phyloP scores from a whole-genome alignment of 2,329 filamentous ascomycete species.

The Curvularia hawaiiensis region DNA sequence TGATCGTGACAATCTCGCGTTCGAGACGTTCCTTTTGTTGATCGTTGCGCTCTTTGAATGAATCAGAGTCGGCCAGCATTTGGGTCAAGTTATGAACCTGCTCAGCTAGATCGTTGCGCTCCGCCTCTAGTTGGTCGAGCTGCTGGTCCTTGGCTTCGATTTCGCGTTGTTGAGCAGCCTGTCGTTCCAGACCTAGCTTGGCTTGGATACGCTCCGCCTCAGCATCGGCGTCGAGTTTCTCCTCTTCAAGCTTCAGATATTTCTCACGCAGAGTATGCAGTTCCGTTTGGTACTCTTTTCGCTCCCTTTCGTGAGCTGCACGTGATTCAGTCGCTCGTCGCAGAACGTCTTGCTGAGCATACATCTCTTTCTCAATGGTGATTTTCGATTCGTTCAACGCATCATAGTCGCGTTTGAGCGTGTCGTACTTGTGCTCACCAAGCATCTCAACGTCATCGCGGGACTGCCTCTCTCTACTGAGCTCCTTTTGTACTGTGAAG shows the following conservation, averaged over 20 bases:
- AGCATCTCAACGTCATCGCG: slow-evolving; percentile 92
- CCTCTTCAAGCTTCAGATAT: slow-evolving; percentile 84
- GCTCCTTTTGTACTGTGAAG: slow-evolving; percentile 82
- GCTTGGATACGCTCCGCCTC: slow-evolving; percentile 80
- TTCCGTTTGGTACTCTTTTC: slow-evolving; percentile 86
- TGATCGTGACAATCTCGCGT: slow-evolving; percentile 87
- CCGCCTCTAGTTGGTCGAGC: slow-evolving; percentile 77
- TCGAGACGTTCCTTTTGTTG: slow-evolving; percentile 94
- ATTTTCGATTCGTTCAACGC: slow-evolving; percentile 93
- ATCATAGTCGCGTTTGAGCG: slow-evolving; percentile 83
- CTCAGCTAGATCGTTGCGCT: slow-evolving; percentile 75
- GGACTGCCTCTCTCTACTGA: slow-evolving; percentile 90
- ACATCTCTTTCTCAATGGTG: slow-evolving; percentile 96
- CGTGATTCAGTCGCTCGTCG: slow-evolving; percentile 84
- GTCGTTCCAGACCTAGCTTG: slow-evolving; percentile 77
- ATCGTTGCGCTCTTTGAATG: slow-evolving; percentile 87
- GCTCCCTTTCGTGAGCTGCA: slow-evolving; percentile 79
- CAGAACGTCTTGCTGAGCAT: slow-evolving; percentile 90
- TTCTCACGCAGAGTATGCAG: slow-evolving; percentile 81
- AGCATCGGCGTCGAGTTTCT: slow-evolving; percentile 80
- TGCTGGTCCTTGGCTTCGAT: slow-evolving; percentile 79
- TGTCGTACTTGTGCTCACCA: slow-evolving; percentile 83
- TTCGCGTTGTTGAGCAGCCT: slow-evolving; percentile 77
- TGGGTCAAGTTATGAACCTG: slow-evolving; percentile 87
- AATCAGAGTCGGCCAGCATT: slow-evolving; percentile 85